Conservation (phyloP, 2,329 filamentous ascomycete species). For the Beauveria scarabaeidicola region DNA sequence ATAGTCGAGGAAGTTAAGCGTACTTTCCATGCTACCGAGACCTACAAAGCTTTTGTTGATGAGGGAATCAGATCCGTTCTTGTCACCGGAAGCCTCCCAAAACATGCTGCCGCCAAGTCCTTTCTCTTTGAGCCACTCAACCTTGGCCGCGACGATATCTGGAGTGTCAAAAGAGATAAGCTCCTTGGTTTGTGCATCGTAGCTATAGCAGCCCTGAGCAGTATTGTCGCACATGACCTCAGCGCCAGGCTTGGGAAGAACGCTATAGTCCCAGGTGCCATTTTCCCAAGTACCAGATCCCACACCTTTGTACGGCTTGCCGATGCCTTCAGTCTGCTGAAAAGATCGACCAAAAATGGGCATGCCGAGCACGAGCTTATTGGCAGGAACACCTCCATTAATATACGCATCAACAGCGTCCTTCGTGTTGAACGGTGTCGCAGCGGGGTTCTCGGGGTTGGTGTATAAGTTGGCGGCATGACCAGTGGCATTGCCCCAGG, state of each 20-base stretch:
- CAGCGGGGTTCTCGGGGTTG: conserved; percentile 40
- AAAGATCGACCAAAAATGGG: conserved; percentile 43
- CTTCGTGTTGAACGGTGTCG: conserved; percentile 63
- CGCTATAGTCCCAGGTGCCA: conserved; percentile 77
- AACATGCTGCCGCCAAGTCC: conserved; percentile 73
- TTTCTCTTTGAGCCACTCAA: conserved; percentile 51
- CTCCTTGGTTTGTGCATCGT: conserved; percentile 49
- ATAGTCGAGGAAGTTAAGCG: conserved; percentile 42
- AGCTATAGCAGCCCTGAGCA: conserved; percentile 61
- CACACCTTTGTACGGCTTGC: conserved; percentile 52
- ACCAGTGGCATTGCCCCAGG: conserved; percentile 55
- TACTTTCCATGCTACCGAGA: conserved; percentile 33
- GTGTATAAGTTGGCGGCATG: conserved; percentile 66
- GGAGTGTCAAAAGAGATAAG: conserved; percentile 68
- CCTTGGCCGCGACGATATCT: conserved; percentile 52
- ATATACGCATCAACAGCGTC: conserved; percentile 59
- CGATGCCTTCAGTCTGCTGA: conserved; percentile 50
- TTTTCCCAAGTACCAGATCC: conserved; percentile 64
- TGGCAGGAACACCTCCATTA: conserved; percentile 48
- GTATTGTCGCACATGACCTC: conserved; percentile 47
- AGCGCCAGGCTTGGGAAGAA: conserved; percentile 54
- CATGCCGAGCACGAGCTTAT: conserved; percentile 69
- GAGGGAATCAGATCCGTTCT: conserved; percentile 49
- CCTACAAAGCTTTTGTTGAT: conserved; percentile 42
- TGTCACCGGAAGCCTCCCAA: conserved; percentile 72